Evolutionary conservation across 176 grass and related monocot species (phyloP).

Genomic region (Calamus simplicifolius): DNA sequence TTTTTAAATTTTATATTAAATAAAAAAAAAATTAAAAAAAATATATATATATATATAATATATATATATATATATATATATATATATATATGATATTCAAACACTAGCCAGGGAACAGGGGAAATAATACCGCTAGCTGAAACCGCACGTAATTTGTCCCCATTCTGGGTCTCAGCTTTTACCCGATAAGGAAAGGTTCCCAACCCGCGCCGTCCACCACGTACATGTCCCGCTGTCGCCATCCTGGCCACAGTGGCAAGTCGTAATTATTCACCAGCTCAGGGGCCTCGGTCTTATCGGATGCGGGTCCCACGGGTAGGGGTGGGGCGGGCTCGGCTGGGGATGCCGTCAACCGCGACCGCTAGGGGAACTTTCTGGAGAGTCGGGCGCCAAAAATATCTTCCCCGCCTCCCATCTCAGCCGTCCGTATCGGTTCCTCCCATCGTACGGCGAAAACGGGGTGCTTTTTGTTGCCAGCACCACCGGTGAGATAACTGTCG

Average conservation of each 20-base stretch:
- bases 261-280: not conserved
- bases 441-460: not conserved
- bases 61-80: too few species aligned
- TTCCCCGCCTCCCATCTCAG: not conserved
- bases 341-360: not conserved
- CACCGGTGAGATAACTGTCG: not conserved
- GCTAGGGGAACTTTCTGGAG: conserved; percentile 1
- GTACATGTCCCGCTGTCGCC: not conserved
- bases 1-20: too few species aligned
- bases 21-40: too few species aligned
- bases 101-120: too few species aligned
- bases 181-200: not conserved
- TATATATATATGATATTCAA: too few species aligned
- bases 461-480: not conserved
- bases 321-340: not conserved
- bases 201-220: not conserved
- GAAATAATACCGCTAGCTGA: too few species aligned
- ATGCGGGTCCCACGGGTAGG: not conserved
- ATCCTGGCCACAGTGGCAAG: not conserved
- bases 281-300: not conserved
- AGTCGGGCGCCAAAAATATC: not conserved
- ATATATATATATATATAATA: too few species aligned
- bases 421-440: not conserved
- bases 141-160: too few species aligned
- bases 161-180: not conserved